Evolutionary conservation across 768 basidiomycete species (phyloP), one percentile per base, ranked within the genome.

Genomic region (Boletus subparvulus): DNA sequence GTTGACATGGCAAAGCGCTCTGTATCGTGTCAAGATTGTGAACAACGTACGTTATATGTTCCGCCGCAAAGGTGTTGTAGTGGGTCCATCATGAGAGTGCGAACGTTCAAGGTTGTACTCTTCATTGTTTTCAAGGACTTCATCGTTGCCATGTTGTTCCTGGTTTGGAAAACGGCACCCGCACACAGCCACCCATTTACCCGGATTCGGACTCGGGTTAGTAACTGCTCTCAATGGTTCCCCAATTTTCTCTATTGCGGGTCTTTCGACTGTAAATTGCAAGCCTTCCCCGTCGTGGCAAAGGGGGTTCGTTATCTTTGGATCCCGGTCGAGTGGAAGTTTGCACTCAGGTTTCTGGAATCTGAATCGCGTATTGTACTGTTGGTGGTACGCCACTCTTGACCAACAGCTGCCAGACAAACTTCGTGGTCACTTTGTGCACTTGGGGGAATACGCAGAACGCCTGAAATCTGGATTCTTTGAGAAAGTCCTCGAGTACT

Each of bases 1-100:
- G 54, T 60, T 50, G 52, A 39, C 59, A 55, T 41, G 51, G 33
- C 52, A 56, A 50, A 57, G 52, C 9, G 32, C 21, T 10, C 21
- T 45, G 32, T 37, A 26, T 26, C 12, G 17, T n/a, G 30, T 37
- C 42, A 35, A n/a, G 19, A 21, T 6, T 11, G 7, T 13, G 50
- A 39, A 35, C 42, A 47, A 47, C 37, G 8, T 30, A 46, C 32
- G 45, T 30, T 17, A 17, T 45, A 10, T 12, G 6, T 30, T 11
- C 12, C 7, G 16, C 24, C 24, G 8, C 33, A 26, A 32, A 12
- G n/a, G 19, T 16, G 6, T 26, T 52, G 49, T 46, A n/a, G 60
- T 61, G 36, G 59, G 49, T 50, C 46, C 60, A 19, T 44, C 60
- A 19, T 39, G 40, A 47, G 32, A 9, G 11, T 24, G 14, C 16